Conservation (phyloP, 2,329 filamentous ascomycete species). For the Talaromyces funiculosus region DNA sequence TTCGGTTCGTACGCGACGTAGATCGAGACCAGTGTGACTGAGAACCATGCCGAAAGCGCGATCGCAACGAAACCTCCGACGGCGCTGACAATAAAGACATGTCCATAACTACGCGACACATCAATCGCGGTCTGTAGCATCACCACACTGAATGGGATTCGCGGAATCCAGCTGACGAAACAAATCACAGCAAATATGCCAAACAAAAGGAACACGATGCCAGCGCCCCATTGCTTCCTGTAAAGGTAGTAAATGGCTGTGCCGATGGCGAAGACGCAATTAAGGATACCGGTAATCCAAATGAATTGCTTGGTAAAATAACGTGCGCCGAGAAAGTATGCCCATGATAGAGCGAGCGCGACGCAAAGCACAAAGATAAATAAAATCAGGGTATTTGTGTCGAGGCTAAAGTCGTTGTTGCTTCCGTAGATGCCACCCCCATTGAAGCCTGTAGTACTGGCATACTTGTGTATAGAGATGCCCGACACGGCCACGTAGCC, state of each 20-base stretch:
- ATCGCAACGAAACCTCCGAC: slow-evolving; percentile 72
- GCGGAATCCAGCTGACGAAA: slow-evolving; percentile 82
- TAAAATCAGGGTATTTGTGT: slow-evolving; percentile 79
- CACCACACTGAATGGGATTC: slow-evolving; percentile 84
- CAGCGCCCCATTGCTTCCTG: slow-evolving; percentile 70
- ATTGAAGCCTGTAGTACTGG: slow-evolving; percentile 55
- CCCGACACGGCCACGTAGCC: slow-evolving; percentile 74
- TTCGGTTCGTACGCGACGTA: slow-evolving; percentile 75
- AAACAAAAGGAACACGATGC: slow-evolving; percentile 82
- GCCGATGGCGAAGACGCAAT: slow-evolving; percentile 76
- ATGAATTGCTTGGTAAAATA: slow-evolving; percentile 84
- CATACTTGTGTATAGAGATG: slow-evolving; percentile 69
- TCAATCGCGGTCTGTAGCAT: slow-evolving; percentile 86
- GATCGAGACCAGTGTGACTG: slow-evolving; percentile 76
- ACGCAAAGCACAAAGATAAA: slow-evolving; percentile 73
- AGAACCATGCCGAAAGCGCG: slow-evolving; percentile 77
- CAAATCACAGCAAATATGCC: slow-evolving; percentile 72
- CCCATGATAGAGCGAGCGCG: slow-evolving; percentile 68
- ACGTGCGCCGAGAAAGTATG: slow-evolving; percentile 70
- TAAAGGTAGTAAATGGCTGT: slow-evolving; percentile 83
- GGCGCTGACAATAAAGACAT: slow-evolving; percentile 81
- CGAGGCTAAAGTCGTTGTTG: slow-evolving; percentile 61
- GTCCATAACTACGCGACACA: slow-evolving; percentile 74
- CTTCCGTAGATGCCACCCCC: slow-evolving; percentile 70
- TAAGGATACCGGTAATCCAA: slow-evolving; percentile 85